phyloP scores from a whole-genome alignment of 176 grass and related monocot species.

The Phoenix roebelenii region DNA sequence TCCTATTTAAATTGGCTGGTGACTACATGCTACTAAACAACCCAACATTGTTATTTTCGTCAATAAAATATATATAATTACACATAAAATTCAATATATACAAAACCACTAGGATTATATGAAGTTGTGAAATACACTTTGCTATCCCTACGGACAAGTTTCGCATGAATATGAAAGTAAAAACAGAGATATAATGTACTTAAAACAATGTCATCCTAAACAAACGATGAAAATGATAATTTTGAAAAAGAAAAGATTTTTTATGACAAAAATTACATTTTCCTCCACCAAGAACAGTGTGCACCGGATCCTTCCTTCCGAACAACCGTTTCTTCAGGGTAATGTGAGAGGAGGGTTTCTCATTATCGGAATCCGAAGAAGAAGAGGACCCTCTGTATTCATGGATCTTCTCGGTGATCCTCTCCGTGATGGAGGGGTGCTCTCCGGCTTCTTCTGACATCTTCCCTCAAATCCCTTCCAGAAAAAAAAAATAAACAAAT shows the following conservation, averaged over 20 bases:
- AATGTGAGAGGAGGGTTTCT: slow-evolving; percentile 28
- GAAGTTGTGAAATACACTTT: too few relatives aligned
- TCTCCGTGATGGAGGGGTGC: slow-evolving; percentile 50
- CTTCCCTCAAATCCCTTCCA: slow-evolving; percentile 12
- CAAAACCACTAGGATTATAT: too few relatives aligned
- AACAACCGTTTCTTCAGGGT: slow-evolving; percentile 51
- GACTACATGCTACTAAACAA: too few relatives aligned
- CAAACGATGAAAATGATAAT: not conserved
- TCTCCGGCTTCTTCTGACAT: slow-evolving; percentile 67
- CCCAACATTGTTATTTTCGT: too few relatives aligned
- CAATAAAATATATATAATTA: too few relatives aligned
- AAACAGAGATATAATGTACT: too few relatives aligned
- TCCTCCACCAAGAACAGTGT: slow-evolving; percentile 56
- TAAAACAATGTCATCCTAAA: too few relatives aligned
- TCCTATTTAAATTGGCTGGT: too few relatives aligned
- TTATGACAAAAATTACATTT: slow-evolving; percentile 32
- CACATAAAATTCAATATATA: too few relatives aligned
- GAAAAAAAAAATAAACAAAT: too few relatives aligned
- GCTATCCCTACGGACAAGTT: too few relatives aligned
- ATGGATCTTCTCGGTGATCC: slow-evolving; percentile 52
- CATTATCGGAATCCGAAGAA: slow-evolving; percentile 57
- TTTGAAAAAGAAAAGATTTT: not conserved
- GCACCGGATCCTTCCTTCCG: slow-evolving; percentile 45
- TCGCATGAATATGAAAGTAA: too few relatives aligned
- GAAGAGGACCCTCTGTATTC: slow-evolving; percentile 45